phyloP scores from a whole-genome alignment of 257 asterid genomes.

The Solanum rostratum region DNA sequence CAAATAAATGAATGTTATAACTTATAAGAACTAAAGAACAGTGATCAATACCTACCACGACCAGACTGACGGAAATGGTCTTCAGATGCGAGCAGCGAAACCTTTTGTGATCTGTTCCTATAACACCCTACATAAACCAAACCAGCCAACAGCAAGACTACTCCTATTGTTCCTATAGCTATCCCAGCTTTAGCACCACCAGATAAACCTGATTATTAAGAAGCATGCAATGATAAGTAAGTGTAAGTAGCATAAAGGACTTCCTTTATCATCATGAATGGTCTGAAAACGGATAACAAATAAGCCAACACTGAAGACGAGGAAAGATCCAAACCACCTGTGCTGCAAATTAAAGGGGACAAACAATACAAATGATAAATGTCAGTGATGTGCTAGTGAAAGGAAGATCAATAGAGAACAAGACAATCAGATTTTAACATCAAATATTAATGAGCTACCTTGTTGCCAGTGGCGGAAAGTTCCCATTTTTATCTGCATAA shows the following conservation, averaged over 20 bases:
- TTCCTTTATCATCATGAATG: neutral
- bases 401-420: neutral
- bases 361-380: slow-evolving; percentile 4
- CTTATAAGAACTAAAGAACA: neutral
- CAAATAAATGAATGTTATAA: neutral
- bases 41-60: slow-evolving; percentile 11
- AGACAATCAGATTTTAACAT: slow-evolving; percentile 1
- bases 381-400: neutral
- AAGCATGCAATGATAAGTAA: slow-evolving; percentile 1
- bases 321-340: slow-evolving; percentile 38
- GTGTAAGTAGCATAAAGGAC: slow-evolving; percentile 7
- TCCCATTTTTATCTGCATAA: slow-evolving; percentile 50
- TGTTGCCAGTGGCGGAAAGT: slow-evolving; percentile 27
- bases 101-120: slow-evolving; percentile 37
- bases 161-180: slow-evolving; percentile 33
- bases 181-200: slow-evolving; percentile 76
- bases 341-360: slow-evolving; percentile 41
- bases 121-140: slow-evolving; percentile 30
- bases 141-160: slow-evolving; percentile 34
- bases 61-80: slow-evolving; percentile 29
- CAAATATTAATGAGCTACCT: slow-evolving; percentile 28
- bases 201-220: slow-evolving; percentile 48
- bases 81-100: slow-evolving; percentile 35
- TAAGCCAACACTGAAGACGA: slow-evolving; percentile 16
- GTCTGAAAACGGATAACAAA: slow-evolving; percentile 7